Conservation (phyloP, 2,329 filamentous ascomycete genomes). For the Ophiocordyceps unilateralis region DNA sequence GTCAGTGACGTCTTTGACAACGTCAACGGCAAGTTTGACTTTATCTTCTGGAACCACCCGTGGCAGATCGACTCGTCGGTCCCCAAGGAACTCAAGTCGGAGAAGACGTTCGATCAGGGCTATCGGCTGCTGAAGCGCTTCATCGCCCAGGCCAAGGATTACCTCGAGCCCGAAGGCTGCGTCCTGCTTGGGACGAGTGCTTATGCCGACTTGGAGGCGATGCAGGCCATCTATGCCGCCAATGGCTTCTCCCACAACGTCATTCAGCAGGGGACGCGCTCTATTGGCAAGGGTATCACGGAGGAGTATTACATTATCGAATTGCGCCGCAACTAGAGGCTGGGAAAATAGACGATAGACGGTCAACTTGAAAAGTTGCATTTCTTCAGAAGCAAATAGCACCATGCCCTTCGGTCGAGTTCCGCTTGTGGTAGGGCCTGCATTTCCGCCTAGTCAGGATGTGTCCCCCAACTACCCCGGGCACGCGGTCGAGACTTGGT, state of each 20-base stretch:
- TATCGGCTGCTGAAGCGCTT: conserved; percentile 1
- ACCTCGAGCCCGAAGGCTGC: neutral
- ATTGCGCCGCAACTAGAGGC: neutral
- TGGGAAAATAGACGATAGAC: neutral
- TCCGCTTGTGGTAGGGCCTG: neutral
- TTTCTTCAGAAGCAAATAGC: neutral
- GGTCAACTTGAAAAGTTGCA: neutral
- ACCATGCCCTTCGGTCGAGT: neutral
- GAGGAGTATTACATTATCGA: conserved; percentile 1
- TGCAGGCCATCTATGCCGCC: neutral
- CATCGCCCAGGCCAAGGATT: neutral
- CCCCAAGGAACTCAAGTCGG: conserved; percentile 1
- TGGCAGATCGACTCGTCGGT: neutral
- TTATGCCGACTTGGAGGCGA: neutral
- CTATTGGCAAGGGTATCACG: neutral
- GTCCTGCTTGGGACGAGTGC: neutral
- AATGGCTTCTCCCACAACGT: neutral
- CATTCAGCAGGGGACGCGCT: neutral
- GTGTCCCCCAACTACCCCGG: no score
- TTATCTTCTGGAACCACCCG: conserved; percentile 3
- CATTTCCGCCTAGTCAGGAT: no score
- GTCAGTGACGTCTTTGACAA: conserved; percentile 1
- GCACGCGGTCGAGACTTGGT: no score
- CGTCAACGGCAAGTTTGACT: neutral
- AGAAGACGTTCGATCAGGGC: conserved; percentile 2